phyloP scores from a whole-genome alignment of 2,329 filamentous ascomycete species.

The Chrysoporthe austroafricana region DNA sequence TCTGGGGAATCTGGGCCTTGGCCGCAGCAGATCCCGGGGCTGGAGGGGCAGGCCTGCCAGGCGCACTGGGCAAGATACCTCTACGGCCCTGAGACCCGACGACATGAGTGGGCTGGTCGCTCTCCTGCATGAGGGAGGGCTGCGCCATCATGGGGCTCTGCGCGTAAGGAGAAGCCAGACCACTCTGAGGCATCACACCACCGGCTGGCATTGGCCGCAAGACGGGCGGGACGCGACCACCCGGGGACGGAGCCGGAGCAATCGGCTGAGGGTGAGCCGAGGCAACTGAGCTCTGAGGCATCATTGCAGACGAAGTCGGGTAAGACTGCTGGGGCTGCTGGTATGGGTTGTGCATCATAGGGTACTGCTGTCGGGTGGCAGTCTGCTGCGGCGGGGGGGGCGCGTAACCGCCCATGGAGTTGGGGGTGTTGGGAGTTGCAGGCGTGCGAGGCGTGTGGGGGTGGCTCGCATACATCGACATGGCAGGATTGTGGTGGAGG shows the following conservation, averaged over 20 bases:
- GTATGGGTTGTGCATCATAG: slow-evolving; percentile 54
- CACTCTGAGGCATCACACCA: slow-evolving; percentile 63
- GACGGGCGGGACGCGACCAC: slow-evolving; percentile 59
- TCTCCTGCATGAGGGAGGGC: slow-evolving; percentile 54
- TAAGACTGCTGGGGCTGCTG: slow-evolving; percentile 59
- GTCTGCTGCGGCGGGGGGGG: slow-evolving; percentile 52
- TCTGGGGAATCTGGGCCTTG: slow-evolving; percentile 86
- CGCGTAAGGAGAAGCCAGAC: slow-evolving; percentile 63
- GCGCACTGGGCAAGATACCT: slow-evolving; percentile 88
- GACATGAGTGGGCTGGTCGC: slow-evolving; percentile 80
- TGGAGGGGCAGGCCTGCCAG: slow-evolving; percentile 79
- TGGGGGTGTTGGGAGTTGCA: slow-evolving; percentile 65
- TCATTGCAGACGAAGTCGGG: slow-evolving; percentile 61
- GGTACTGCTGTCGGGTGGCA: slow-evolving; percentile 53
- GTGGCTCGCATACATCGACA: slow-evolving; percentile 61
- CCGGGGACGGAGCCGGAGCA: slow-evolving; percentile 68
- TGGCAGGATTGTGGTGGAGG: slow-evolving; percentile 48
- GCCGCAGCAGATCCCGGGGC: slow-evolving; percentile 68
- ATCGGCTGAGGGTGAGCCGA: slow-evolving; percentile 76
- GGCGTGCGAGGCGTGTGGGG: slow-evolving; percentile 66
- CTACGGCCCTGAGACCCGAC: slow-evolving; percentile 92
- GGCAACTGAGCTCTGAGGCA: slow-evolving; percentile 68
- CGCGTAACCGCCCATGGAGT: slow-evolving; percentile 59
- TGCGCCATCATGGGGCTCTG: slow-evolving; percentile 60
- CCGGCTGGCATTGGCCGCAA: slow-evolving; percentile 73